Base-by-base conservation (phyloP, 257 asterid genomes). In the Gentiana straminea region DNA sequence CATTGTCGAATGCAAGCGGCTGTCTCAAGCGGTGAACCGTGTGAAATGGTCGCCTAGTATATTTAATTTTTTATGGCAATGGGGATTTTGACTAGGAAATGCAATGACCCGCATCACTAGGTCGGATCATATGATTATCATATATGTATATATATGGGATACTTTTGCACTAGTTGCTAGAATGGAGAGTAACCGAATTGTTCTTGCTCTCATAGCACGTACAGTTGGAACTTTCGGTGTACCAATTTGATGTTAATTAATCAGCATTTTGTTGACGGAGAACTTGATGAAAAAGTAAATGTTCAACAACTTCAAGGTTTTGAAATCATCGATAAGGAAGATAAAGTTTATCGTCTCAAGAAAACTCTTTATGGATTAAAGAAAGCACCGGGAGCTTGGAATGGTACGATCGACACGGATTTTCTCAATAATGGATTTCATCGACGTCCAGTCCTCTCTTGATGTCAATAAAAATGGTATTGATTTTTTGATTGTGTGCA, bases 201-300 rank as follows among this genome's bases (percentile, higher is more conserved):
- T 24, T 24, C 24, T 24, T 24, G 24, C 24, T 24, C 24, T 24
- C 24, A 24, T 24, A 24, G 24, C 24, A 24, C 24, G 24, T 24
- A 24, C 24, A 0, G 24, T 24, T 24, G 24, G 24, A 24, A 24
- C 24, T 24, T 24, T 24, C 24, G 24, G 24, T 24, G 24, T 24
- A 24, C 24, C 37, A 65, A 3, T 8, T 65, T 4, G 70, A 58
- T 45, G 49, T 15, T 4, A 61, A 54, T 13, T 57, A 11, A 24
- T 24, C 24, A 2, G 24, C 35, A 13, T 64, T n/a, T 64, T 12
- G 9, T 57, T 3, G 57, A 49, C 50, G 58, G 47, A 0, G 58
- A 64, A 24, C 34, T 62, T 0, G 1, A 37, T 0, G 56, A 60
- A 24, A 50, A 60, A 12, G 33, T 62, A 3, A 51, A 60, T 2